These are phyloP conservation scores for Hypoxylon perforatum DNA, from an alignment of 495 filamentous ascomycete species.

Conservation along the genomic window DNA sequence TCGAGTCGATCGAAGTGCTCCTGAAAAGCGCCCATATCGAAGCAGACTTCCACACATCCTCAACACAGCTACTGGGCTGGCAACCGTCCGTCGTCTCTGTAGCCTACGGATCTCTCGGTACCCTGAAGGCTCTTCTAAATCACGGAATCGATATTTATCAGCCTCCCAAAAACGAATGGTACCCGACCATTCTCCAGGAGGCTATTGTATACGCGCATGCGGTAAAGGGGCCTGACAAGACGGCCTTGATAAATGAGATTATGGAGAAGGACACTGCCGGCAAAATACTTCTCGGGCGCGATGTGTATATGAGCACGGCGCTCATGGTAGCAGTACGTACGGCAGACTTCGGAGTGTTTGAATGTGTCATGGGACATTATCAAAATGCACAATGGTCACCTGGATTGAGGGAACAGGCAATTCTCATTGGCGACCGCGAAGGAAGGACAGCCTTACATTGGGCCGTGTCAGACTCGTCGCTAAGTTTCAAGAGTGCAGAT, in stretches of 20 bases:
- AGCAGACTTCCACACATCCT: conserved; percentile 9
- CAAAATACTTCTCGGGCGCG: conserved; percentile 15
- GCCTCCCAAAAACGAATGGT: conserved; percentile 14
- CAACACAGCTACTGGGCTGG: conserved; percentile 9
- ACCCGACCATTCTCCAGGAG: conserved; percentile 11
- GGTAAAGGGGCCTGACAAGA: conserved; percentile 28
- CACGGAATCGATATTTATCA: conserved; percentile 24
- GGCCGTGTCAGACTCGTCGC: conserved; percentile 29
- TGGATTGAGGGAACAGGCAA: conserved; percentile 13
- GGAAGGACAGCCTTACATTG: conserved; percentile 25
- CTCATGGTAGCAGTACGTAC: conserved; percentile 32
- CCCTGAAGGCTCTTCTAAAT: conserved; percentile 26
- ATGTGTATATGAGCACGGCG: conserved; percentile 25
- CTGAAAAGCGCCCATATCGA: conserved; percentile 17
- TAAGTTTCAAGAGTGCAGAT: conserved; percentile 22
- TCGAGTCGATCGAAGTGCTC: conserved; percentile 27
- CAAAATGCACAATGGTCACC: conserved; percentile 9
- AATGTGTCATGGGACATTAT: conserved; percentile 28
- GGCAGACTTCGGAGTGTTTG: conserved; percentile 25
- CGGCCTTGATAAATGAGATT: conserved; percentile 31
- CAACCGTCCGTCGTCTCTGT: conserved; percentile 10
- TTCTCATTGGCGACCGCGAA: conserved; percentile 20
- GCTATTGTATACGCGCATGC: conserved; percentile 21
- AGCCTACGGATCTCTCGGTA: conserved; percentile 22
- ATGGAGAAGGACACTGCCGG: conserved; percentile 24